phyloP scores from a whole-genome alignment of 1,284 basidiomycete genomes.

The Trichosporon asahii region DNA sequence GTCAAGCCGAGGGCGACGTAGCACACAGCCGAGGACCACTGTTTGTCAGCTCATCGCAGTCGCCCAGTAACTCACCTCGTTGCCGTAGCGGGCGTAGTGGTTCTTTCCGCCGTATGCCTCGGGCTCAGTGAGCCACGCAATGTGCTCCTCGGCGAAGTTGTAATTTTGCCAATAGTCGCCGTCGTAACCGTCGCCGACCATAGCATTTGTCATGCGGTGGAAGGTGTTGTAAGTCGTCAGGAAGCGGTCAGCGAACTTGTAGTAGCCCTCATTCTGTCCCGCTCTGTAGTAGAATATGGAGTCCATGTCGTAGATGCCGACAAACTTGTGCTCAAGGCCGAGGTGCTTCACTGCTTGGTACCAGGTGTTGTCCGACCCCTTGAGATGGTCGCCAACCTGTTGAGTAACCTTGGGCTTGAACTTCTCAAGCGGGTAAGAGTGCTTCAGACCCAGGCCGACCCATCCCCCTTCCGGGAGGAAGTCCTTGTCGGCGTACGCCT shows the following conservation, averaged over 20 bases:
- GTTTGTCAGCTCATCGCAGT: background rate
- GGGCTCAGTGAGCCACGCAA: background rate
- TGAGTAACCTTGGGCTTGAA: too few relatives aligned
- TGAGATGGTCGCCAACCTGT: too few relatives aligned
- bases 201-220: background rate
- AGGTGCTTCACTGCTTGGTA: too few relatives aligned
- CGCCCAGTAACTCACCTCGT: background rate
- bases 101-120: background rate
- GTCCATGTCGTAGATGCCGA: background rate
- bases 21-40: background rate
- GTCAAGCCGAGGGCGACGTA: background rate
- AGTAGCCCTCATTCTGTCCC: background rate
- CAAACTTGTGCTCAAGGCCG: too few relatives aligned
- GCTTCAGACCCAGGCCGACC: slow-evolving; percentile 51
- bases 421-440: slow-evolving; percentile 41
- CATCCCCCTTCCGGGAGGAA: slow-evolving; percentile 37
- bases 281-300: background rate
- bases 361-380: too few relatives aligned
- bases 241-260: background rate
- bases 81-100: background rate
- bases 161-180: background rate
- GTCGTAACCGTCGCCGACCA: background rate
- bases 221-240: background rate
- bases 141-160: background rate
- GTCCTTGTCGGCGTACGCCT: background rate